phyloP scores from a whole-genome alignment of 805 yeast genomes.

The Jamesozyma hellenica region DNA sequence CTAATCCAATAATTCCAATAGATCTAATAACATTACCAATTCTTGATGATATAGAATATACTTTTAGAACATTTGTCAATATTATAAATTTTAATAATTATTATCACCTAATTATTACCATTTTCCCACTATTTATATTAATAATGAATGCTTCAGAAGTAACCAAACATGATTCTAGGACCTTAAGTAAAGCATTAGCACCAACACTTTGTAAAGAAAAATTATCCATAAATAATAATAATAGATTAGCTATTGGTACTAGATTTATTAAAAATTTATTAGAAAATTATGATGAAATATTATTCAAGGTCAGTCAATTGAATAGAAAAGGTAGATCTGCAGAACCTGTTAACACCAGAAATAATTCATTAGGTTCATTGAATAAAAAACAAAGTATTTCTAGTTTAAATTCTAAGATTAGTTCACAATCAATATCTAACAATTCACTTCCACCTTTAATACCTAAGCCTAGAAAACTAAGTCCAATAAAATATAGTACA shows the following conservation, averaged over 20 bases:
- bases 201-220: constrained; percentile 49
- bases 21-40: constrained; percentile 44
- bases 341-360: neutral
- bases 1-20: constrained; percentile 45
- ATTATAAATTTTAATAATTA: constrained; percentile 29
- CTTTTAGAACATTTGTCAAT: constrained; percentile 29
- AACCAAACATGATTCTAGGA: constrained; percentile 35
- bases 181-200: constrained; percentile 37
- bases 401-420: neutral
- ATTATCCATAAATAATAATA: constrained; percentile 34
- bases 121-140: constrained; percentile 39
- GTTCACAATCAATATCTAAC: neutral
- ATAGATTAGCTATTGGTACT: constrained; percentile 40
- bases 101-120: constrained; percentile 29
- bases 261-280: constrained; percentile 45
- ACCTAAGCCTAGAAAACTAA: constrained; percentile 16
- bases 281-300: constrained; percentile 38
- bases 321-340: constrained; percentile 5
- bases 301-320: constrained; percentile 8
- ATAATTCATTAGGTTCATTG: neutral
- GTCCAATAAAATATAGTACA: neutral
- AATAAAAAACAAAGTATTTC: neutral
- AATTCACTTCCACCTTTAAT: constrained; percentile 21
- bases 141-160: constrained; percentile 29
- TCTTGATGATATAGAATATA: constrained; percentile 38